Conservation (phyloP, 306 rosid species). For the Trifolium pratense region DNA sequence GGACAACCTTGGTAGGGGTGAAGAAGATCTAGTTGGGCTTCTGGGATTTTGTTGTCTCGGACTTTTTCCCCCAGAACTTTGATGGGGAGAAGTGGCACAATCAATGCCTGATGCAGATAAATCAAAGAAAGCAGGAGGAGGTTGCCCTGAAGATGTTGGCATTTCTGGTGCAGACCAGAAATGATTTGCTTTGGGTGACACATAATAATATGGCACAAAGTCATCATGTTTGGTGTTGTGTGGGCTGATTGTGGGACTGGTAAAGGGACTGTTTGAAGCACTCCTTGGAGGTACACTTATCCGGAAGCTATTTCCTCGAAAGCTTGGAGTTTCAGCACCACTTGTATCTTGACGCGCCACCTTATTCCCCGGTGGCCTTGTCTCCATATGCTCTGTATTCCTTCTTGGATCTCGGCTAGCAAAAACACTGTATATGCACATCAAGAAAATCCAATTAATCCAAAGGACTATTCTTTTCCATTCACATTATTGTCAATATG, state of each 20-base stretch:
- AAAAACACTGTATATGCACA: slow-evolving; percentile 54
- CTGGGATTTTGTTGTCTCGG: slow-evolving; percentile 47
- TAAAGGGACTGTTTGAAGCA: slow-evolving; percentile 69
- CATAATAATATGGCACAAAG: slow-evolving; percentile 50
- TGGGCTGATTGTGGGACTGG: slow-evolving; percentile 71
- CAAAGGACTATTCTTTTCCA: neutral
- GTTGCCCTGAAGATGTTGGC: slow-evolving; percentile 41
- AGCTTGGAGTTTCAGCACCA: slow-evolving; percentile 20
- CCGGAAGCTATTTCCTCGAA: slow-evolving; percentile 40
- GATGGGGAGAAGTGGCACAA: slow-evolving; percentile 54
- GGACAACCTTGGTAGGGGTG: slow-evolving; percentile 57
- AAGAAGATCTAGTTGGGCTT: slow-evolving; percentile 59
- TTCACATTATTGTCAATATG: too few species aligned
- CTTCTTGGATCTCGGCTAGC: slow-evolving; percentile 45
- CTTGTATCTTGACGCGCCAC: slow-evolving; percentile 39
- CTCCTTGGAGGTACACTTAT: slow-evolving; percentile 59
- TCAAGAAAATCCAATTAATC: neutral
- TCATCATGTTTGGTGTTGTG: slow-evolving; percentile 51
- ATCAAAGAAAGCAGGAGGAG: slow-evolving; percentile 64
- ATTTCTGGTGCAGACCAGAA: slow-evolving; percentile 90
- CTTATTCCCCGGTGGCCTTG: slow-evolving; percentile 41
- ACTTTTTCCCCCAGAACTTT: slow-evolving; percentile 45
- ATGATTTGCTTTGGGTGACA: slow-evolving; percentile 54
- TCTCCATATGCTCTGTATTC: slow-evolving; percentile 45
- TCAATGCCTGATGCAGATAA: slow-evolving; percentile 49